Conservation (phyloP, 2,329 filamentous ascomycete genomes). For the Fusarium begoniae region DNA sequence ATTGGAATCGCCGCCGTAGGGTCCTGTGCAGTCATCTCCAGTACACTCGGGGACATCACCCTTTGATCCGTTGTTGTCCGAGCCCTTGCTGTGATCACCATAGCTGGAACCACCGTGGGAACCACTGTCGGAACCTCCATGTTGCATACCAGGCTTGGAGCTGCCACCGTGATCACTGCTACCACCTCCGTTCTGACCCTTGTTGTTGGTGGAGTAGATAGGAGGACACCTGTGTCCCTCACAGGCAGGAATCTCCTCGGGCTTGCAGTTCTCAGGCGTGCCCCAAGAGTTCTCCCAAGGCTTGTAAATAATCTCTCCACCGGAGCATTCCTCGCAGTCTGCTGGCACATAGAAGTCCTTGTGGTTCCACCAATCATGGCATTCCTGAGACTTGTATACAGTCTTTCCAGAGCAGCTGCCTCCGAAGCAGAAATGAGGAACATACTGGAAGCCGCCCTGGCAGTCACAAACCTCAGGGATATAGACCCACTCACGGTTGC, state of each 20-base stretch:
- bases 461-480: constrained; percentile 29
- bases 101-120: neutral
- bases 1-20: neutral
- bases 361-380: constrained; percentile 13
- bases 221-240: neutral
- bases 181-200: neutral
- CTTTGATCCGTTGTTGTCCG: neutral
- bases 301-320: constrained; percentile 31
- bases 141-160: neutral
- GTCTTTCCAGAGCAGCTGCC: constrained; percentile 26
- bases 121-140: neutral
- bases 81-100: neutral
- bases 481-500: constrained; percentile 30
- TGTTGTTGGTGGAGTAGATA: neutral
- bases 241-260: neutral
- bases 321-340: constrained; percentile 18
- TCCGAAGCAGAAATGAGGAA: constrained; percentile 27
- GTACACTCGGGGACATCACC: neutral
- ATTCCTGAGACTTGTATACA: constrained; percentile 37
- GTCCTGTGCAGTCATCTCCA: neutral
- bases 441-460: constrained; percentile 32
- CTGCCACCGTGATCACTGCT: neutral
- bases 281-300: constrained; percentile 26
- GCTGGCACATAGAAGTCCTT: constrained; percentile 19
- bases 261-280: constrained; percentile 6